phyloP scores from a whole-genome alignment of 1,284 basidiomycete genomes.

The Tausonia pullulans region DNA sequence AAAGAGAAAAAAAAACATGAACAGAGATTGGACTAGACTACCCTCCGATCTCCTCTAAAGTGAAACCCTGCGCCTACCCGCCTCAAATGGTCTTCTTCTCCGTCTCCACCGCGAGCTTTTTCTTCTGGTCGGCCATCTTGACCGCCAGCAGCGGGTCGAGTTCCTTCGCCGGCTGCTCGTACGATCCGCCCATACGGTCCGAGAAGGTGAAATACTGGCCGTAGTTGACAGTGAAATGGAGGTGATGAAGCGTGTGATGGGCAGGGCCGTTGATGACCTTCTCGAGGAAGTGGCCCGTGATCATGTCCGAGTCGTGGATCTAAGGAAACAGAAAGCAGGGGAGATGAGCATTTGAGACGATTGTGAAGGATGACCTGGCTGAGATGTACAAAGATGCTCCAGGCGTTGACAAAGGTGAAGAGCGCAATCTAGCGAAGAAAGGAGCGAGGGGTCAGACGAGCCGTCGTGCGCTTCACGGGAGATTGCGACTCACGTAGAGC shows the following conservation, averaged over 20 bases:
- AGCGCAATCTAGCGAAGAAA: slow-evolving; percentile 30
- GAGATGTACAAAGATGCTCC: slow-evolving; percentile 65
- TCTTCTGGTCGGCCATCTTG: slow-evolving; percentile 19
- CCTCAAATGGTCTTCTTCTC: background rate
- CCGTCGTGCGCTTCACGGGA: too few relatives aligned
- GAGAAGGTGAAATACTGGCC: slow-evolving; percentile 97
- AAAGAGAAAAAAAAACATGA: background rate
- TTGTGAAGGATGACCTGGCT: background rate
- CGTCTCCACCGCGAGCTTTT: background rate
- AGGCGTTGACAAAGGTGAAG: slow-evolving; percentile 81
- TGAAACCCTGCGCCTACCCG: background rate
- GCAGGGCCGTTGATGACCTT: slow-evolving; percentile 92
- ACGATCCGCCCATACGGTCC: slow-evolving; percentile 71
- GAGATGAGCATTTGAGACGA: too few relatives aligned
- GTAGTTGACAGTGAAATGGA: slow-evolving; percentile 94
- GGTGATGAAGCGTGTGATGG: slow-evolving; percentile 91
- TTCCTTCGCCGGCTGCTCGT: slow-evolving; percentile 68
- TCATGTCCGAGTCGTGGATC: slow-evolving; percentile 99
- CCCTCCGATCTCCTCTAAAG: background rate
- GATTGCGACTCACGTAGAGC: slow-evolving; percentile 49
- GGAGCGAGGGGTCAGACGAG: background rate
- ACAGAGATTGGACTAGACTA: background rate
- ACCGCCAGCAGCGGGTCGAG: slow-evolving; percentile 75
- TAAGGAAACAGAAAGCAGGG: slow-evolving; percentile 25
- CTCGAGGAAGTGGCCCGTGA: slow-evolving; percentile 83